Evolutionary conservation across 2,329 filamentous ascomycete species (phyloP).

Genomic region (Colletotrichum spaethianum): DNA sequence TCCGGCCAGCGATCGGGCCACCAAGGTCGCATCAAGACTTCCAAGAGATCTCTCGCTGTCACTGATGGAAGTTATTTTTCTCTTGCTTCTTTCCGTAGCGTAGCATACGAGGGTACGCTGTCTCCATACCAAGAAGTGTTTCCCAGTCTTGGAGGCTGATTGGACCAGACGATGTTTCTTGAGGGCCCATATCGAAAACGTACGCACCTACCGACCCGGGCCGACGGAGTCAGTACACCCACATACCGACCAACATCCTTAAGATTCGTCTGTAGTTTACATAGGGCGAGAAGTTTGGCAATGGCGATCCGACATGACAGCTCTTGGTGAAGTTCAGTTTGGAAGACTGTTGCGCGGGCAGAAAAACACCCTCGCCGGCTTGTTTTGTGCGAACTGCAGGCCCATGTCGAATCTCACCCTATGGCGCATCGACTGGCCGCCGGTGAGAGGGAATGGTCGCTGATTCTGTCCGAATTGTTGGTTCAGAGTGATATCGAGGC

Average conservation of each 20-base stretch:
- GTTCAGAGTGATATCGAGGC: not conserved
- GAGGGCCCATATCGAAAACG: not conserved
- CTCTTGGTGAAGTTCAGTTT: not conserved
- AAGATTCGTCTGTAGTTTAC: not conserved
- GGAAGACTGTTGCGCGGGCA: not conserved
- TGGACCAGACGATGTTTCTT: constrained; percentile 21
- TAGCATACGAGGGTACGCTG: constrained; percentile 11
- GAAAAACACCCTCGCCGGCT: not conserved
- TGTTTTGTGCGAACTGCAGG: not conserved
- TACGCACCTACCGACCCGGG: constrained; percentile 6
- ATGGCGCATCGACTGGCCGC: not conserved
- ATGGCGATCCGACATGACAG: constrained; percentile 19
- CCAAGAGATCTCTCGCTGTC: constrained; percentile 31
- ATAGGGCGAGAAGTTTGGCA: not conserved
- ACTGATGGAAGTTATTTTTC: not conserved
- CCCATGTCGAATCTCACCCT: constrained; percentile 8
- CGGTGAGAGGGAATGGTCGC: not conserved
- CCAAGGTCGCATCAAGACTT: constrained; percentile 39
- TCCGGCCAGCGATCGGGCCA: constrained; percentile 27
- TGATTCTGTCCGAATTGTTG: not conserved
- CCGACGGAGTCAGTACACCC: constrained; percentile 3
- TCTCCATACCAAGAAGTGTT: not conserved
- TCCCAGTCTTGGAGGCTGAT: not conserved
- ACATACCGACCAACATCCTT: not conserved
- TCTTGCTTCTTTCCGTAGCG: not conserved